Conservation (phyloP, 2,329 filamentous ascomycete species). For the Colletotrichum sublineola region DNA sequence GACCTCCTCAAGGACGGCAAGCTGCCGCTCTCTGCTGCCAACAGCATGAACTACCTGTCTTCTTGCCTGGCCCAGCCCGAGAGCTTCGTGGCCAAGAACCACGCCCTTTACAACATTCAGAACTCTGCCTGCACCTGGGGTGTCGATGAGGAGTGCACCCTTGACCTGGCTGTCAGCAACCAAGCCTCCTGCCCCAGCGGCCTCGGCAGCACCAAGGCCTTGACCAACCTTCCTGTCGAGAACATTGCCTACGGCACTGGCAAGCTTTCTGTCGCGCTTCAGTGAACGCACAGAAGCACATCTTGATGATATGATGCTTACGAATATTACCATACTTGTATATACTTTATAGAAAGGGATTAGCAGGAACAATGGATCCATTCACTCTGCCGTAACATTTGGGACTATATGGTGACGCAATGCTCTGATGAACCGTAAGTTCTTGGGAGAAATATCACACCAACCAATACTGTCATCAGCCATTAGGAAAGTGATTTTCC, state of each 20-base stretch:
- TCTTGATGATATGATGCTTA: slow-evolving; percentile 25
- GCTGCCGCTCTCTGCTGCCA: slow-evolving; percentile 67
- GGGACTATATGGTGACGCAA: not conserved
- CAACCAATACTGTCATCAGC: not conserved
- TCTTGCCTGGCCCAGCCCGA: slow-evolving; percentile 59
- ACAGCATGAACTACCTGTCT: slow-evolving; percentile 68
- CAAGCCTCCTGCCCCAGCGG: slow-evolving; percentile 64
- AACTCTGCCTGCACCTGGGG: slow-evolving; percentile 65
- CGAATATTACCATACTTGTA: slow-evolving; percentile 40
- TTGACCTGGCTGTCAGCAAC: slow-evolving; percentile 63
- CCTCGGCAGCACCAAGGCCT: slow-evolving; percentile 52
- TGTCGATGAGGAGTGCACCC: slow-evolving; percentile 63
- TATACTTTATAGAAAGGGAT: slow-evolving; percentile 26
- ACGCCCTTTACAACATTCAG: slow-evolving; percentile 66
- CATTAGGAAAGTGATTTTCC: not conserved
- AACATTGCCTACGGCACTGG: slow-evolving; percentile 67
- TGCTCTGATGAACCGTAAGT: too few species aligned
- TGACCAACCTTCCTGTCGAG: slow-evolving; percentile 58
- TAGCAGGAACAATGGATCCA: not conserved
- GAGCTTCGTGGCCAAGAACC: slow-evolving; percentile 67
- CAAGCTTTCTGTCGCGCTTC: slow-evolving; percentile 44
- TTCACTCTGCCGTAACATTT: not conserved
- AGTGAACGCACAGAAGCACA: slow-evolving; percentile 26
- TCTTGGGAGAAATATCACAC: not conserved
- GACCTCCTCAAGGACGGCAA: slow-evolving; percentile 63